These are phyloP conservation scores for Helianthus tuberosus DNA, from an alignment of 129 eudicot genomes.

Conservation along the genomic window DNA sequence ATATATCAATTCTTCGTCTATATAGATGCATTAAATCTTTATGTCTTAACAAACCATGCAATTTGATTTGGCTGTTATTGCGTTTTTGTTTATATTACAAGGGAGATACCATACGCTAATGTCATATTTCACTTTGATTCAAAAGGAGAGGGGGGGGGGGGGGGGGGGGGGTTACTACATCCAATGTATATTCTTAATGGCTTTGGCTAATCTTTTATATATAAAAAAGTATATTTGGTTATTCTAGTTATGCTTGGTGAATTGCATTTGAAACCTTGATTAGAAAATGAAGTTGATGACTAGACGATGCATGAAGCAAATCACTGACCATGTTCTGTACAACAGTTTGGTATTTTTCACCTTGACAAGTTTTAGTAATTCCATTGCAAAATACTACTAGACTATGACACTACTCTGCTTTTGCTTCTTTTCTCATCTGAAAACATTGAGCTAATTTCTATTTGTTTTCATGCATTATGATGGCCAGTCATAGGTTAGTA, in stretches of 20 bases:
- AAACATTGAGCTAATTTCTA: constrained; percentile 12
- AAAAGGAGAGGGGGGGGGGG: background rate
- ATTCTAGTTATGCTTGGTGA: constrained; percentile 5
- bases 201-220: background rate
- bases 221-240: background rate
- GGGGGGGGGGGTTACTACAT: background rate
- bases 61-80: background rate
- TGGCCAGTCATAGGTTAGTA: background rate
- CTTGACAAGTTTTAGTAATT: background rate
- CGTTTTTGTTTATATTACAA: background rate
- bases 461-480: constrained; percentile 13
- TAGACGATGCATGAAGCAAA: background rate
- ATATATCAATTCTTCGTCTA: background rate
- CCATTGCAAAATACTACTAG: background rate
- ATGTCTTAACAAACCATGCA: constrained; percentile 4
- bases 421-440: background rate
- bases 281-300: background rate
- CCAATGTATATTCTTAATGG: background rate
- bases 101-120: background rate
- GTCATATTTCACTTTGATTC: background rate
- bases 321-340: background rate
- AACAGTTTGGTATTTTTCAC: no score
- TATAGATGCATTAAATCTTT: background rate
- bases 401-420: background rate
- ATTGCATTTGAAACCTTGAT: background rate